Conservation (phyloP, 352 stramenopile species). For the Globisporangium nagaii region DNA sequence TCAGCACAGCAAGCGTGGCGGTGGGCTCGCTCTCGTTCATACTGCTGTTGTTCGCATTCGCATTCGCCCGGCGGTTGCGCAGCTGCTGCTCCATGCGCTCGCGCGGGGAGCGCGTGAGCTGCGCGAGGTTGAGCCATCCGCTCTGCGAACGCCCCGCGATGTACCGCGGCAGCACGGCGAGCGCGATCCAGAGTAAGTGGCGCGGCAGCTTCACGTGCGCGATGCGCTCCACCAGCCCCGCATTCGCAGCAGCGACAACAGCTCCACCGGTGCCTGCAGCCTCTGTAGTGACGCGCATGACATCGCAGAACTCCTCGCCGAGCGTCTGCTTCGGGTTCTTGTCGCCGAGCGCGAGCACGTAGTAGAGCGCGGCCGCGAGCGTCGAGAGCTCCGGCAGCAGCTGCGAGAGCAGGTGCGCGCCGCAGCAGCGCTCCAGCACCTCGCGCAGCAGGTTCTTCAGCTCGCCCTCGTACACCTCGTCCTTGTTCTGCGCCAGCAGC, state of each 20-base stretch:
- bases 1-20: slow-evolving; percentile 5
- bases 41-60: neutral
- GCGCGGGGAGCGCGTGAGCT: slow-evolving; percentile 55
- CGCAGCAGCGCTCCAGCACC: slow-evolving; percentile 64
- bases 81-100: slow-evolving; percentile 81
- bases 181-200: slow-evolving; percentile 54
- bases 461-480: slow-evolving; percentile 64
- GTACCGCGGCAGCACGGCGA: slow-evolving; percentile 54
- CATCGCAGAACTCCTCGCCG: slow-evolving; percentile 85
- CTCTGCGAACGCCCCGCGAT: slow-evolving; percentile 52
- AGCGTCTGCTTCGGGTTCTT: slow-evolving; percentile 71
- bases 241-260: neutral
- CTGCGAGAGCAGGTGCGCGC: slow-evolving; percentile 71
- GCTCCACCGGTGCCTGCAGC: neutral
- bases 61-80: slow-evolving; percentile 32
- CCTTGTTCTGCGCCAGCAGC: slow-evolving; percentile 67
- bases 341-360: slow-evolving; percentile 44
- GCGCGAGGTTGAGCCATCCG: slow-evolving; percentile 65
- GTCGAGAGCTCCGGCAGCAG: slow-evolving; percentile 66
- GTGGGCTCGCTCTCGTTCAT: neutral
- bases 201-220: slow-evolving; percentile 26
- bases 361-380: slow-evolving; percentile 64
- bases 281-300: slow-evolving; percentile 52
- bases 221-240: slow-evolving; percentile 1
- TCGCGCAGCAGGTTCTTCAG: slow-evolving; percentile 71